Conservation (phyloP, 2,329 filamentous ascomycete species). For the Colletotrichum musicola region DNA sequence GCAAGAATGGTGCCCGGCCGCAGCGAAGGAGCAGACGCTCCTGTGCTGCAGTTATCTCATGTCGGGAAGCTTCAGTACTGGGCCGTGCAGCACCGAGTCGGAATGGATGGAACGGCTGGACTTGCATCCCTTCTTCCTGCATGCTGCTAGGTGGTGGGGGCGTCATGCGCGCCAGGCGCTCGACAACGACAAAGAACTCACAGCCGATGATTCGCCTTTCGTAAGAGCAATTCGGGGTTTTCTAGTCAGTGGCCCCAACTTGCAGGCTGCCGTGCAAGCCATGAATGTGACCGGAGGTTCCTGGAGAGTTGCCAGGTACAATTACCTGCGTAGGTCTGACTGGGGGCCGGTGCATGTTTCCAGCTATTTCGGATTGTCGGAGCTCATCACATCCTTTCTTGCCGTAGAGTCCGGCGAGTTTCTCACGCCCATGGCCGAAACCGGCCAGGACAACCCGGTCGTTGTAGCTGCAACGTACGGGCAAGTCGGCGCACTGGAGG, state of each 20-base stretch:
- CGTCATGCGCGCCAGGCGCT: not conserved
- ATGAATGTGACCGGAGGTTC: not conserved
- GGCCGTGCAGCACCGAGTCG: not conserved
- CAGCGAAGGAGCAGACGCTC: not conserved
- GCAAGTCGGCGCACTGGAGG: not conserved
- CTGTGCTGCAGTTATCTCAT: not conserved
- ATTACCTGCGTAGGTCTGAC: not conserved
- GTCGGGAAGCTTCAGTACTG: not conserved
- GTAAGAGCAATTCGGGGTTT: not conserved
- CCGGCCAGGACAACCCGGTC: not conserved
- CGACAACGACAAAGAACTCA: not conserved
- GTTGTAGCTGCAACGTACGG: not conserved
- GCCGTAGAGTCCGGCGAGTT: not conserved
- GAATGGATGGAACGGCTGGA: not conserved
- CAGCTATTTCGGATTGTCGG: not conserved
- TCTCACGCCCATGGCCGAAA: not conserved
- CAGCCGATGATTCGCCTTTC: not conserved
- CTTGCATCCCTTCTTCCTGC: not conserved
- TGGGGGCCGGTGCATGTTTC: not conserved
- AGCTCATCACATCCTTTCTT: not conserved
- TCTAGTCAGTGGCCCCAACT: not conserved
- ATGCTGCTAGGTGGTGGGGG: not conserved
- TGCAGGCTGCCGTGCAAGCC: not conserved
- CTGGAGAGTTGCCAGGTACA: not conserved
- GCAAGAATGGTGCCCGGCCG: not conserved